Evolutionary conservation across 2,329 filamentous ascomycete genomes (phyloP).

Genomic region (Epichloe aotearoae): DNA sequence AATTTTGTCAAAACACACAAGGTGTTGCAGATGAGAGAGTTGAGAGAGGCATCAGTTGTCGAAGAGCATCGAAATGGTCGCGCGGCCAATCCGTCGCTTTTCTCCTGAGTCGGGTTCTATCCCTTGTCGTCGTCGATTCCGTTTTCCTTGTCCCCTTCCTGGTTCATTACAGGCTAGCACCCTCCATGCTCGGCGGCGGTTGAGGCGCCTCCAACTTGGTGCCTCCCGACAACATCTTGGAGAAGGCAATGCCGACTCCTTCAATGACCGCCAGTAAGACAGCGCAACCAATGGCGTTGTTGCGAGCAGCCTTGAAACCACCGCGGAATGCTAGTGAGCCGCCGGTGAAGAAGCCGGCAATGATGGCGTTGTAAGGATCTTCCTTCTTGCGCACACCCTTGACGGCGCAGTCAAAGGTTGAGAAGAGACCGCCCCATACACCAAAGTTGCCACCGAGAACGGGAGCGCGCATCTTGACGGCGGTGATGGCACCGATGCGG

Average conservation of each 20-base stretch:
- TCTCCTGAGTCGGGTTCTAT: background rate
- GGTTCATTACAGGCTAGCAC: constrained; percentile 13
- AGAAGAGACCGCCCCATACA: constrained; percentile 93
- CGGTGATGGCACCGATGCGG: constrained; percentile 88
- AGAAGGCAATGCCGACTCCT: constrained; percentile 91
- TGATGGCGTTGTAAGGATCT: constrained; percentile 96
- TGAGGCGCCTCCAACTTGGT: constrained; percentile 59
- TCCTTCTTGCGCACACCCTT: constrained; percentile 94
- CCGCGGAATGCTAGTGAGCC: constrained; percentile 85
- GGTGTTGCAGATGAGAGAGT: background rate
- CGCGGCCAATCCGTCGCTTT: background rate
- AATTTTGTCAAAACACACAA: background rate
- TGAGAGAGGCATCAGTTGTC: background rate
- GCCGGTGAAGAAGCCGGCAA: constrained; percentile 92
- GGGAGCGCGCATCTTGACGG: constrained; percentile 92
- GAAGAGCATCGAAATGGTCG: background rate
- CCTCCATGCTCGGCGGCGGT: constrained; percentile 18
- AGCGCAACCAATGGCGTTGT: constrained; percentile 92
- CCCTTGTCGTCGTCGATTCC: background rate
- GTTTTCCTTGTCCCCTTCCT: constrained; percentile 1
- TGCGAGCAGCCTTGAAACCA: constrained; percentile 80
- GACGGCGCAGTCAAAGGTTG: constrained; percentile 89
- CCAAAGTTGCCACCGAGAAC: constrained; percentile 97
- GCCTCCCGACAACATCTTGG: constrained; percentile 83
- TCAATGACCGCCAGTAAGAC: constrained; percentile 92